Evolutionary conservation across 306 rosid genomes (phyloP).

Genomic region (Pterocarpus santalinus): DNA sequence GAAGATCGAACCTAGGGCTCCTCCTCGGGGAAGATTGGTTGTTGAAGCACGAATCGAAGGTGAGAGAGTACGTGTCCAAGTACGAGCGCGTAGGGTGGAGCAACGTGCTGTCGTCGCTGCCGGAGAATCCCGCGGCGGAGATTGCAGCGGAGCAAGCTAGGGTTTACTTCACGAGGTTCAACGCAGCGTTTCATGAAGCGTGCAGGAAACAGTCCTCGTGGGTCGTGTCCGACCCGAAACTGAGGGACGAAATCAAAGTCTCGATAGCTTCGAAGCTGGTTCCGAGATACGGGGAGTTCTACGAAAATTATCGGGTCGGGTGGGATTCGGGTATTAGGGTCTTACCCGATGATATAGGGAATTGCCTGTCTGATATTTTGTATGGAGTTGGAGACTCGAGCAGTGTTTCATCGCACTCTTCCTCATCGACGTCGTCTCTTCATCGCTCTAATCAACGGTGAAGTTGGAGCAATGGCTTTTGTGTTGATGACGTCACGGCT

Average conservation of each 20-base stretch:
- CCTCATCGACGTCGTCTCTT: slow-evolving; percentile 41
- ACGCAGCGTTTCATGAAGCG: slow-evolving; percentile 59
- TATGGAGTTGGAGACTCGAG: slow-evolving; percentile 55
- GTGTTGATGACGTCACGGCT: background rate
- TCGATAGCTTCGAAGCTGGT: slow-evolving; percentile 61
- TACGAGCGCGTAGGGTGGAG: slow-evolving; percentile 76
- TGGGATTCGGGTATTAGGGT: slow-evolving; percentile 42
- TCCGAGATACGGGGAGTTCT: slow-evolving; percentile 51
- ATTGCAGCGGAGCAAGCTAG: slow-evolving; percentile 59
- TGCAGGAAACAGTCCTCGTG: slow-evolving; percentile 68
- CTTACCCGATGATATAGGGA: slow-evolving; percentile 68
- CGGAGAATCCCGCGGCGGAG: slow-evolving; percentile 64
- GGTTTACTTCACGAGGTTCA: slow-evolving; percentile 53
- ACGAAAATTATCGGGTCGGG: slow-evolving; percentile 57
- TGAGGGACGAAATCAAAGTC: slow-evolving; percentile 66
- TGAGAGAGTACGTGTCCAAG: slow-evolving; percentile 63
- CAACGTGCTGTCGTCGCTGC: slow-evolving; percentile 63
- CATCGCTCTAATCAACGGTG: slow-evolving; percentile 43
- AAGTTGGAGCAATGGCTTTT: background rate
- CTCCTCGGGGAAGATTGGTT: slow-evolving; percentile 74
- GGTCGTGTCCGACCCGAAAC: slow-evolving; percentile 64
- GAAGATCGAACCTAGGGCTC: slow-evolving; percentile 59
- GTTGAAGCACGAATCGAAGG: slow-evolving; percentile 66
- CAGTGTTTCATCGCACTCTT: slow-evolving; percentile 55
- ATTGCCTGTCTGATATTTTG: slow-evolving; percentile 64